These are phyloP conservation scores for Alectoria sarmentosa DNA, from an alignment of 495 filamentous ascomycete genomes.

Conservation along the genomic window DNA sequence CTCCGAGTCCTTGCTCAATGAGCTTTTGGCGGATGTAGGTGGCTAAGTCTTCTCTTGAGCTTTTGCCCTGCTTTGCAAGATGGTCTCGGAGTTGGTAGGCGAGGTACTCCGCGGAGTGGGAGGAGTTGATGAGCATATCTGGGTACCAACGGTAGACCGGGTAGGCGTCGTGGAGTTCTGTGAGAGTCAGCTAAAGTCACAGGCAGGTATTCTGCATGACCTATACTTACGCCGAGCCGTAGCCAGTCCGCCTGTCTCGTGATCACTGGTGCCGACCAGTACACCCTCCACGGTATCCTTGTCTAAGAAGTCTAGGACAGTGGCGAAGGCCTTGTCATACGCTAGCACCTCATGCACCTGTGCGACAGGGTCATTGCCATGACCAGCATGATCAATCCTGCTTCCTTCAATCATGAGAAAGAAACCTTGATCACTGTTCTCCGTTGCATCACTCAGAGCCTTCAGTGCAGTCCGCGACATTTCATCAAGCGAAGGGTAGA, in stretches of 20 bases:
- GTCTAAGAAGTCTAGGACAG: constrained; percentile 78
- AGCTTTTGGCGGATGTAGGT: constrained; percentile 54
- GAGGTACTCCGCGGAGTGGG: constrained; percentile 68
- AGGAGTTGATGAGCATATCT: constrained; percentile 68
- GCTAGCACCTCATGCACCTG: constrained; percentile 92
- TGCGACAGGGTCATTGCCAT: constrained; percentile 89
- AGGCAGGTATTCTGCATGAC: constrained; percentile 18
- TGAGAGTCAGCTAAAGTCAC: constrained; percentile 27
- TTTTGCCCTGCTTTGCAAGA: constrained; percentile 32
- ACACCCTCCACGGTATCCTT: constrained; percentile 65
- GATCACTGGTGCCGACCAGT: constrained; percentile 83
- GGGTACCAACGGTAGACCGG: constrained; percentile 87
- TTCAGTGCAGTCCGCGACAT: constrained; percentile 80
- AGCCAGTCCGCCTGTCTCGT: constrained; percentile 87
- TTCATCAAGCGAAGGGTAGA: constrained; percentile 84
- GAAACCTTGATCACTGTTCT: constrained; percentile 83
- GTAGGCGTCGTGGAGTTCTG: constrained; percentile 56
- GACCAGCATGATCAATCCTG: constrained; percentile 92
- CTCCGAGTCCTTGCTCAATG: constrained; percentile 61
- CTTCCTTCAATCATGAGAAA: constrained; percentile 98
- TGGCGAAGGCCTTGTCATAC: constrained; percentile 79
- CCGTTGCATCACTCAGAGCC: constrained; percentile 74
- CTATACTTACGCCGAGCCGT: constrained; percentile 62
- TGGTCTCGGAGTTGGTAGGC: constrained; percentile 50
- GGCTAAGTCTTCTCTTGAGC: constrained; percentile 36